Percentiles rank a stretch among this genome's conserved stretches.
Evolutionary conservation across 257 asterid species (phyloP).

Genomic region (Cordia subcordata): DNA sequence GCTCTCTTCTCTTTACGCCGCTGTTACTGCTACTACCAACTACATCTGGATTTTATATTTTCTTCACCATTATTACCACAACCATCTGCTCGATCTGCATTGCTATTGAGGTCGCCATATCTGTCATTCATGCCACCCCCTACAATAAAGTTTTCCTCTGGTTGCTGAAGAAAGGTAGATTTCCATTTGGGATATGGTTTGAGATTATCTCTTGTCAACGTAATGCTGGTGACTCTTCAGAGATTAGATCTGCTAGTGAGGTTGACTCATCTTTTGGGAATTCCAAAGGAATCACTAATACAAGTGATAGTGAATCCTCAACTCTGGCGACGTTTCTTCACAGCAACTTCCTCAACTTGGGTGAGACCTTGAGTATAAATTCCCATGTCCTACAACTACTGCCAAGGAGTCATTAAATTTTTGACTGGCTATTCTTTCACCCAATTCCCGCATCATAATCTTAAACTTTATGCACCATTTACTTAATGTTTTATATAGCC

Average conservation of each 20-base stretch:
- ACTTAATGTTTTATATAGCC: too few species aligned
- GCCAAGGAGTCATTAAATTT: neutral
- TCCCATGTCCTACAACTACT: neutral
- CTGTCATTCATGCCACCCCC: slow-evolving; percentile 75
- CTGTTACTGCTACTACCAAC: slow-evolving; percentile 87
- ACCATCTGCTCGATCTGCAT: slow-evolving; percentile 53
- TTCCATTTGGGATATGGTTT: slow-evolving; percentile 86
- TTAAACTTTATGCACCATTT: too few species aligned
- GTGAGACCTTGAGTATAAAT: slow-evolving; percentile 28
- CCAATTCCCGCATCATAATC: neutral
- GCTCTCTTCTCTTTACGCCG: slow-evolving; percentile 90
- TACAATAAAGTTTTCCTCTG: slow-evolving; percentile 63
- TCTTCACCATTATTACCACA: slow-evolving; percentile 78
- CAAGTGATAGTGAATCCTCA: slow-evolving; percentile 24
- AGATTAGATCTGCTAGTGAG: slow-evolving; percentile 15
- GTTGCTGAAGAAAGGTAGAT: slow-evolving; percentile 63
- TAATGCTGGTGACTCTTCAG: slow-evolving; percentile 16
- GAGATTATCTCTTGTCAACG: slow-evolving; percentile 40
- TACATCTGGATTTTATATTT: slow-evolving; percentile 80
- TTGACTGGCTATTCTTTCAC: neutral
- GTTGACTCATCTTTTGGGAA: slow-evolving; percentile 21
- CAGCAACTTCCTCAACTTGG: slow-evolving; percentile 69
- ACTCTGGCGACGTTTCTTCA: slow-evolving; percentile 63
- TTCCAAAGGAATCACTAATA: slow-evolving; percentile 12
- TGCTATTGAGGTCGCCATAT: slow-evolving; percentile 43